Base-by-base conservation (phyloP, 192 early-diverging fungal genomes). In the Backusella tuberculispora region DNA sequence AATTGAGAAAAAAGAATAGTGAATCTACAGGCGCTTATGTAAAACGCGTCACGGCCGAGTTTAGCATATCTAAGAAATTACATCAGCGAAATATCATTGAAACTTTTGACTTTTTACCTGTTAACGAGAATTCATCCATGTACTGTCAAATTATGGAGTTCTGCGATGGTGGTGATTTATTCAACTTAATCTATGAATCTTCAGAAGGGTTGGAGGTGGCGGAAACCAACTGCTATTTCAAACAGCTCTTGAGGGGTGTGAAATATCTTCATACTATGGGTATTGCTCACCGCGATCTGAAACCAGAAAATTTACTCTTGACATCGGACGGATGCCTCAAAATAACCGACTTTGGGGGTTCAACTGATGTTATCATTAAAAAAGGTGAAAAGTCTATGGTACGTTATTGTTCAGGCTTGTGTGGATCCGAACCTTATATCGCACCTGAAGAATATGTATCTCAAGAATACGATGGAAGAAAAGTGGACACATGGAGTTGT, bases 311-410 rank as follows among this genome's bases (percentile, higher is more conserved):
- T 78, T 79, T 96, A 41, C 74, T 96, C 8, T 72, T 96, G 26
- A 91, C 90, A 12, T 77, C 76, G 3, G 72, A 81, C 47, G 88
- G 90, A 9, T 85, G 85, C 63, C 78, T 96, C 15, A 96, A 96
- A 76, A 96, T 96, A 75, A 90, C 93, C 3, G 95, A 96, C 79
- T 96, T 96, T 80, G 95, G 95, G 45, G 91, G 90, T 50, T 87
- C 87, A 6, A 93, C 94, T 73, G 95, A 97, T 12, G 97, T 99
- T 85, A 80, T 89, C 63, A 81, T 71, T 9, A 38, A 85, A 46
- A 60, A 41, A 34, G 44, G 46, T 67, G 45, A 56, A 43, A 44
- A 44, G 53, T 60, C 40, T 14, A 60, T 56, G 66, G 48, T 10
- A 69, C 10, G 53, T 21, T 83, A 88, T 8, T 87, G 89, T 10